These are phyloP conservation scores for Emericellopsis cladophorae DNA, from an alignment of 2,329 filamentous ascomycete genomes.

Conservation along the genomic window DNA sequence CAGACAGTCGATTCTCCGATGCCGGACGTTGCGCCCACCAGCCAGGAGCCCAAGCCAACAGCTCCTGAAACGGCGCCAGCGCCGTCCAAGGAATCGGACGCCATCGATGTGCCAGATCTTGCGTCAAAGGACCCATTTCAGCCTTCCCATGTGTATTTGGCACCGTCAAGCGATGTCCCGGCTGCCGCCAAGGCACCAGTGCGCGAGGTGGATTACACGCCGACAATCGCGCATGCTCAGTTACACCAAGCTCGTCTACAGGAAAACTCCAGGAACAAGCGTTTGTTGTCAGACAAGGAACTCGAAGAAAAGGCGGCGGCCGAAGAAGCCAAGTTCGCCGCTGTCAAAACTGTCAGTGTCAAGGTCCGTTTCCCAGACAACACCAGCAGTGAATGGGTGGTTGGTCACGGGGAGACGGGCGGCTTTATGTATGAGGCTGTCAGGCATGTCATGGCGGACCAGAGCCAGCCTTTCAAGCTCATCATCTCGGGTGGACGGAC, in stretches of 20 bases:
- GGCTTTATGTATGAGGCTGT: constrained; percentile 64
- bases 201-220: constrained; percentile 65
- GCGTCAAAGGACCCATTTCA: constrained; percentile 19
- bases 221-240: constrained; percentile 63
- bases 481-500: constrained; percentile 46
- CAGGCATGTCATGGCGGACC: constrained; percentile 52
- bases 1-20: constrained; percentile 9
- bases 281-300: constrained; percentile 74
- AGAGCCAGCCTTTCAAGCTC: constrained; percentile 58
- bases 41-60: not conserved
- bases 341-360: constrained; percentile 56
- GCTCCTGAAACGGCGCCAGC: not conserved
- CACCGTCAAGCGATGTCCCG: constrained; percentile 63
- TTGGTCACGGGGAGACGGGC: constrained; percentile 56
- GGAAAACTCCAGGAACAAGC: constrained; percentile 53
- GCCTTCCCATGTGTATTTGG: constrained; percentile 62
- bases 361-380: constrained; percentile 85
- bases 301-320: constrained; percentile 56
- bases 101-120: not conserved
- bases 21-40: constrained; percentile 7
- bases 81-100: not conserved
- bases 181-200: constrained; percentile 56
- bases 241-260: constrained; percentile 58
- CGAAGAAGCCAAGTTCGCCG: constrained; percentile 51
- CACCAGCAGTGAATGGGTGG: constrained; percentile 60